phyloP scores from a whole-genome alignment of 352 stramenopile genomes.

The Globisporangium barbulae region DNA sequence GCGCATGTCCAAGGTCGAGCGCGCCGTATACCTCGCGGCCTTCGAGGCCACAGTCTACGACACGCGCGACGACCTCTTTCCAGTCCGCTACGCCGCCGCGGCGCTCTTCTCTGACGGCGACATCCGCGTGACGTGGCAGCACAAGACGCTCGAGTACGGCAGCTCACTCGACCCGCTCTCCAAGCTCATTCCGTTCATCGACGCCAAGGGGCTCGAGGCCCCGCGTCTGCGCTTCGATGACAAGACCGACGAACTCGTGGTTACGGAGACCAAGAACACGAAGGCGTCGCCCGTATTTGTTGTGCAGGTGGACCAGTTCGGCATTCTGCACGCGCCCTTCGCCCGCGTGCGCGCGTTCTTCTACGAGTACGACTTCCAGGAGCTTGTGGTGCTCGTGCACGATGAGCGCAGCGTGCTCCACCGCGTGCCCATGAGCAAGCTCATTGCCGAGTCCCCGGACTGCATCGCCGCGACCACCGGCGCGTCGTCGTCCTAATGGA shows the following conservation, averaged over 20 bases:
- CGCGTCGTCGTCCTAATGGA: slow-evolving; percentile 9
- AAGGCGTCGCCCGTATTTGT: slow-evolving; percentile 37
- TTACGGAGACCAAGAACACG: slow-evolving; percentile 6
- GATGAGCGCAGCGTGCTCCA: slow-evolving; percentile 28
- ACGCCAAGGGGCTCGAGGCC: slow-evolving; percentile 24
- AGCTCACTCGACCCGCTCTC: slow-evolving; percentile 56
- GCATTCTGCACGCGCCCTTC: slow-evolving; percentile 83
- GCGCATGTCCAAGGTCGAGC: slow-evolving; percentile 23
- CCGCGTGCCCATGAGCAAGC: slow-evolving; percentile 30
- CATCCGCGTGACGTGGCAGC: slow-evolving; percentile 42
- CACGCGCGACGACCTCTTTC: slow-evolving; percentile 65
- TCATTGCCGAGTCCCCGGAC: slow-evolving; percentile 49
- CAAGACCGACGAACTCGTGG: neutral
- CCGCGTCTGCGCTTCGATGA: neutral
- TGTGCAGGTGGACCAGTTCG: slow-evolving; percentile 87
- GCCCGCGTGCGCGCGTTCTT: slow-evolving; percentile 82
- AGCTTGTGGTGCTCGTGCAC: slow-evolving; percentile 39
- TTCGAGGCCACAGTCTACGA: slow-evolving; percentile 31
- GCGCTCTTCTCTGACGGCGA: slow-evolving; percentile 71
- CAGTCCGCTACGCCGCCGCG: slow-evolving; percentile 74
- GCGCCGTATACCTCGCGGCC: slow-evolving; percentile 37
- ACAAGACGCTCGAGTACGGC: slow-evolving; percentile 68
- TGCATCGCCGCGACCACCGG: slow-evolving; percentile 42
- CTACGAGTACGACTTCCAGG: slow-evolving; percentile 65
- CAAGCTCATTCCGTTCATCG: slow-evolving; percentile 59